Conservation (phyloP, 1,139 yeast species). For the Tardiomyces digboiensis region DNA sequence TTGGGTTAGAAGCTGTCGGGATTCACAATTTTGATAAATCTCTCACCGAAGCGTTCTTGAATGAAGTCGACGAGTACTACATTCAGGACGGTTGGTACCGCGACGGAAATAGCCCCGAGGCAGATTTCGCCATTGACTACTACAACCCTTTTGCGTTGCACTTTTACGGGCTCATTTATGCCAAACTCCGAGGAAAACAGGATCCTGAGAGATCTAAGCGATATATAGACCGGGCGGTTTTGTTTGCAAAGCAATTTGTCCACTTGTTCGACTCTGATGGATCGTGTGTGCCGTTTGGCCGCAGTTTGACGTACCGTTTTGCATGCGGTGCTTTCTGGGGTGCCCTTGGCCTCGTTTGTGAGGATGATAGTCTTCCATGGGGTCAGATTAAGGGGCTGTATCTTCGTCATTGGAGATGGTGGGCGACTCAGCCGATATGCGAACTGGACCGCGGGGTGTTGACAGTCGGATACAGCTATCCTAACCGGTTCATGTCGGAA, state of each 20-base stretch:
- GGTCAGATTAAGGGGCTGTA: constrained; percentile 22
- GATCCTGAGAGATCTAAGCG: constrained; percentile 12
- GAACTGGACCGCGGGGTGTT: constrained; percentile 15
- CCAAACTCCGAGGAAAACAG: constrained; percentile 7
- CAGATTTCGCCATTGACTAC: constrained; percentile 18
- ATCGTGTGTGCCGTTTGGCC: constrained; percentile 22
- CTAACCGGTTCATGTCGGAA: constrained; percentile 23
- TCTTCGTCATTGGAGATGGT: constrained; percentile 22
- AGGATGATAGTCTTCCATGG: constrained; percentile 12
- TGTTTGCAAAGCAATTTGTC: constrained; percentile 17
- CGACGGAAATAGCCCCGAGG: constrained; percentile 18
- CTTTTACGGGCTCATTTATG: constrained; percentile 21
- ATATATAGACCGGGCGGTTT: constrained; percentile 15
- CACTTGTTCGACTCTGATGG: constrained; percentile 23
- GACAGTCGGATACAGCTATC: constrained; percentile 24
- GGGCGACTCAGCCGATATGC: constrained; percentile 23
- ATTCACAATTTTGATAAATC: constrained; percentile 8
- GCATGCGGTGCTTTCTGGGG: constrained; percentile 26
- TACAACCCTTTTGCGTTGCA: constrained; percentile 27
- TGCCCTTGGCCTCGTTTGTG: constrained; percentile 17
- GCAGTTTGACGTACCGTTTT: constrained; percentile 24
- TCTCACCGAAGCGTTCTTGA: constrained; percentile 13
- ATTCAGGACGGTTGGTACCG: constrained; percentile 26
- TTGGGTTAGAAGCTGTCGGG: constrained; percentile 22
- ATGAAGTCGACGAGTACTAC: constrained; percentile 19